A percentile compares a stretch with the other conserved stretches of the same genome.
phyloP scores from a whole-genome alignment of 2,329 filamentous ascomycete genomes.

The Talaromyces rugulosus region DNA sequence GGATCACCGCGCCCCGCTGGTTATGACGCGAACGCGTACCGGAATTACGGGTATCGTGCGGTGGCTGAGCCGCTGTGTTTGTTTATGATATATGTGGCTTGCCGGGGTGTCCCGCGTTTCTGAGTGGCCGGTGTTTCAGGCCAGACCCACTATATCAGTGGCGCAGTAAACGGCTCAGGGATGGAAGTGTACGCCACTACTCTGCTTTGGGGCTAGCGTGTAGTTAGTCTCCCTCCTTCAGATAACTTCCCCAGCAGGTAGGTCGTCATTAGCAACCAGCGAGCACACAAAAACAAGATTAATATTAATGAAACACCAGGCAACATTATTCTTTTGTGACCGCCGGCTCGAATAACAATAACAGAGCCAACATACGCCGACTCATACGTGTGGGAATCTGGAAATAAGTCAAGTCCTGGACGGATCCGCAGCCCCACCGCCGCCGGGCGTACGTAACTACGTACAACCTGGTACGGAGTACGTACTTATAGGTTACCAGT shows the following conservation, averaged over 20 bases:
- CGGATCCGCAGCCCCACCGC: conserved; percentile 9
- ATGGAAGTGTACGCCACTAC: not conserved
- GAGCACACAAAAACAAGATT: not conserved
- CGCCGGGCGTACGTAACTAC: not conserved
- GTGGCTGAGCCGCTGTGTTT: not conserved
- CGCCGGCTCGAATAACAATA: not conserved
- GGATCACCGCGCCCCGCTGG: not conserved
- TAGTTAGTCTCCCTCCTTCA: not conserved
- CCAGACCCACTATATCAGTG: not conserved
- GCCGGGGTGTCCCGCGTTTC: not conserved
- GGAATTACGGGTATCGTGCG: not conserved
- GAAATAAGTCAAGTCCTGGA: not conserved
- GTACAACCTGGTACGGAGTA: not conserved
- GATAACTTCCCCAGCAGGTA: not conserved
- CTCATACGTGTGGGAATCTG: not conserved
- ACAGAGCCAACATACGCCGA: not conserved
- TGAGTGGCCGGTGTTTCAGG: not conserved
- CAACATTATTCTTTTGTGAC: not conserved
- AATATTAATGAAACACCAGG: not conserved
- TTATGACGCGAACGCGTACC: not conserved
- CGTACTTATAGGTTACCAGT: not conserved
- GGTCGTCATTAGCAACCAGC: not conserved
- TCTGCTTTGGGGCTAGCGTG: not conserved
- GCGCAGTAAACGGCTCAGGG: not conserved
- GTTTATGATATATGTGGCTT: not conserved